Evolutionary conservation across 306 rosid genomes (phyloP).

Genomic region (Quercus wislizeni): DNA sequence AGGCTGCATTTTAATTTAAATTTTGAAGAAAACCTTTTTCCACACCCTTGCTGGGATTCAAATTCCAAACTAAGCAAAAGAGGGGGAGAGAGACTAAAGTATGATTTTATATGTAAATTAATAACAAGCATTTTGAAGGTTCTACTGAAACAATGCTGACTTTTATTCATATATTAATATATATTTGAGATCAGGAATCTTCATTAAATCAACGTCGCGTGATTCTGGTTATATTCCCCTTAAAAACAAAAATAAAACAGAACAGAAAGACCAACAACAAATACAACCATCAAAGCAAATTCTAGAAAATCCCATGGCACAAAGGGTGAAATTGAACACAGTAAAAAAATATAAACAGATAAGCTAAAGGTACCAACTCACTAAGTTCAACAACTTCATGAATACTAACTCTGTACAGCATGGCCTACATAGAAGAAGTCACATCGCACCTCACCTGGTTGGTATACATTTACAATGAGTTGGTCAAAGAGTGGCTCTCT

Average conservation of each 20-base stretch:
- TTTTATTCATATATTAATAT: not conserved
- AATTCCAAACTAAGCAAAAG: not conserved
- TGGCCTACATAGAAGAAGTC: not conserved
- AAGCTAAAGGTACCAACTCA: not conserved
- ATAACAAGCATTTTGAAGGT: not conserved
- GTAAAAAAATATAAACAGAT: not conserved
- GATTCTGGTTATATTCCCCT: not conserved
- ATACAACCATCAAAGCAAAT: not conserved
- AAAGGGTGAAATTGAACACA: not conserved
- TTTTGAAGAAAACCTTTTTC: not conserved
- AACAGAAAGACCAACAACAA: not conserved
- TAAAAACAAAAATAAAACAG: not conserved
- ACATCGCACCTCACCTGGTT: slow-evolving; percentile 71
- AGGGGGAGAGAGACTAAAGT: not conserved
- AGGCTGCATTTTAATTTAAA: not conserved
- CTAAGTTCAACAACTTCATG: not conserved
- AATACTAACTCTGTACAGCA: not conserved
- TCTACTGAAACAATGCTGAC: not conserved
- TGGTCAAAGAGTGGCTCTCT: slow-evolving; percentile 84
- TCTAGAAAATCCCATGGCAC: not conserved
- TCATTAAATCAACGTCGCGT: not conserved
- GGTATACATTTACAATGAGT: slow-evolving; percentile 63
- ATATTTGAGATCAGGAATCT: not conserved
- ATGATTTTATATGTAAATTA: not conserved
- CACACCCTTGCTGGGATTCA: not conserved